Percentiles rank a stretch among this genome's conserved stretches.
phyloP scores from a whole-genome alignment of 1,139 yeast genomes.

The Scheffersomyces segobiensis region DNA sequence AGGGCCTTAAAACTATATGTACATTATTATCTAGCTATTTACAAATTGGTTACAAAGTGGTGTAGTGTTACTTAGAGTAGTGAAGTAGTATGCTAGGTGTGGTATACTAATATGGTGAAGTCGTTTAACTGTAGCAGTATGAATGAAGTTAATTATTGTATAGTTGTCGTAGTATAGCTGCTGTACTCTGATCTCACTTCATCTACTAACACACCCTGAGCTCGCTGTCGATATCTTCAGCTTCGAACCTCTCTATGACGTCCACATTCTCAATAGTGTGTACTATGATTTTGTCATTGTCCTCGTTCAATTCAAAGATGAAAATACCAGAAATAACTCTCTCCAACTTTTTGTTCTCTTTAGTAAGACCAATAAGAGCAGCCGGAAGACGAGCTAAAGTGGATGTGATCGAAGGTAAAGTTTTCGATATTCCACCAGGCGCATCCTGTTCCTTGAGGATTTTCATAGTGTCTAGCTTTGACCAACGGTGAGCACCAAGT shows the following conservation, averaged over 20 bases:
- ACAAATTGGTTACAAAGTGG: slow-evolving; percentile 1
- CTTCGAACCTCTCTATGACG: slow-evolving; percentile 49
- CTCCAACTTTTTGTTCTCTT: slow-evolving; percentile 38
- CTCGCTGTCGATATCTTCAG: slow-evolving; percentile 28
- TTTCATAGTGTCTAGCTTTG: slow-evolving; percentile 31
- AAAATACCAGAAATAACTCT: slow-evolving; percentile 68
- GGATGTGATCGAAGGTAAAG: slow-evolving; percentile 22
- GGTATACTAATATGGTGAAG: background rate
- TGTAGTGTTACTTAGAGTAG: background rate
- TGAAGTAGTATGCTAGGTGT: background rate
- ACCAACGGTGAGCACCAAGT: slow-evolving; percentile 42
- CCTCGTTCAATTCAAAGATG: slow-evolving; percentile 67
- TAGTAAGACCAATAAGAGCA: slow-evolving; percentile 34
- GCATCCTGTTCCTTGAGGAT: slow-evolving; percentile 10
- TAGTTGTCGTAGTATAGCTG: too few species aligned
- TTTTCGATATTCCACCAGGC: slow-evolving; percentile 5
- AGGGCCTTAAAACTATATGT: slow-evolving; percentile 3
- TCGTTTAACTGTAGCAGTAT: background rate
- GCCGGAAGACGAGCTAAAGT: slow-evolving; percentile 28
- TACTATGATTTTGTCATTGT: slow-evolving; percentile 59
- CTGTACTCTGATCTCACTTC: too few species aligned
- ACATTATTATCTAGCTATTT: slow-evolving; percentile 1
- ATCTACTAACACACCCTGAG: slow-evolving; percentile 29
- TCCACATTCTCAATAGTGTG: slow-evolving; percentile 80
- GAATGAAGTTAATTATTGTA: too few species aligned